Percentiles rank a stretch among this genome's conserved stretches.
These are phyloP conservation scores for Astraeus odoratus DNA, from an alignment of 768 basidiomycete species.

Conservation along the genomic window DNA sequence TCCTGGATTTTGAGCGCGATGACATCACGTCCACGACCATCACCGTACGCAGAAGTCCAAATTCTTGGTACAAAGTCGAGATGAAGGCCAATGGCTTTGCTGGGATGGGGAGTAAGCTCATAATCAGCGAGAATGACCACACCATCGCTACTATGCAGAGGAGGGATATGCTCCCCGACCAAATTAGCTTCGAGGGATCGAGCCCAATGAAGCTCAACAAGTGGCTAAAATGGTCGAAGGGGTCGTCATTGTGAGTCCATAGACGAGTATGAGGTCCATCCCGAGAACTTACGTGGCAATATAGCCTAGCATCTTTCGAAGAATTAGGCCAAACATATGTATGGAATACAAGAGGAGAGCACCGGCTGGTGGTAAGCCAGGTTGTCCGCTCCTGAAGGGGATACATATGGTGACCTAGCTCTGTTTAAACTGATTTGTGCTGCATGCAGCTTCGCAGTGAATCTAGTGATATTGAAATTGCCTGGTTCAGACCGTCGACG, in stretches of 20 bases:
- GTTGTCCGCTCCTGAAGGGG: no score
- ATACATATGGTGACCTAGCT: not conserved
- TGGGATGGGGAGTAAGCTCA: not conserved
- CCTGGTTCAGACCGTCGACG: not conserved
- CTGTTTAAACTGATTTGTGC: no score
- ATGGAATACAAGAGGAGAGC: no score
- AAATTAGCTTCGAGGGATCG: not conserved
- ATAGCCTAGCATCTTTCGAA: no score
- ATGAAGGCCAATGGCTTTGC: not conserved
- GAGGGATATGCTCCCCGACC: not conserved
- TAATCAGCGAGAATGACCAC: not conserved
- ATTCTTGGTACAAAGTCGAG: not conserved
- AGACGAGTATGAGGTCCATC: no score
- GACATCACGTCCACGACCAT: not conserved
- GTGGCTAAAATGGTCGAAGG: not conserved
- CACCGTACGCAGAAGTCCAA: not conserved
- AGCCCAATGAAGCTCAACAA: not conserved
- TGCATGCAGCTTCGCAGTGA: not conserved
- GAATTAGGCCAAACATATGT: no score
- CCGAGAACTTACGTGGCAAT: no score
- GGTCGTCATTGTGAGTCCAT: not conserved
- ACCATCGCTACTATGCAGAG: not conserved
- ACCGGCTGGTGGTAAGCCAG: no score
- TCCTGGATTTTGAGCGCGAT: conserved; percentile 1
- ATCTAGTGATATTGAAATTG: not conserved